These are phyloP conservation scores for Boletus pseudopeckii DNA, from an alignment of 768 basidiomycete species.

Conservation along the genomic window DNA sequence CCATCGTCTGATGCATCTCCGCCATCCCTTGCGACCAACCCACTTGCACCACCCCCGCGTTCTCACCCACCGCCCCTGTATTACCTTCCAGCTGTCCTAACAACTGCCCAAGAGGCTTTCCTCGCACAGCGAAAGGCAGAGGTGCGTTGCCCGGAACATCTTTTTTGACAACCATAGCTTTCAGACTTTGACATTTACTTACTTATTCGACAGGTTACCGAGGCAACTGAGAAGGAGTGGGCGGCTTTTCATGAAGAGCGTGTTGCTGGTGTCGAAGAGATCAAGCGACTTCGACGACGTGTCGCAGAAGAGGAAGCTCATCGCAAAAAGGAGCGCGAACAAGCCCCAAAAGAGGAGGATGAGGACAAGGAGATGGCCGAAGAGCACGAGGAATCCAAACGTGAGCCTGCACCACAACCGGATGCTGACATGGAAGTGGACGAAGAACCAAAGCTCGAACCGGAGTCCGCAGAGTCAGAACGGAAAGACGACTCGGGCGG, in stretches of 20 bases:
- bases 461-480: conserved; percentile 38
- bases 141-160: conserved; percentile 36
- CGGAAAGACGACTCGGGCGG: conserved; percentile 52
- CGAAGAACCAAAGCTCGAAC: conserved; percentile 33
- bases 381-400: conserved; percentile 18
- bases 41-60: conserved; percentile 49
- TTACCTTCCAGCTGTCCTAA: conserved; percentile 69
- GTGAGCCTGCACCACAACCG: conserved; percentile 17
- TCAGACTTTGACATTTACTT: neutral
- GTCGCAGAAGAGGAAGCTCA: conserved; percentile 65
- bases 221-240: conserved; percentile 71
- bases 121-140: conserved; percentile 58
- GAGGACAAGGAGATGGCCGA: conserved; percentile 37
- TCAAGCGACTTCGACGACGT: conserved; percentile 56
- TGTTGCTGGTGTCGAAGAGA: conserved; percentile 53
- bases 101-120: conserved; percentile 67
- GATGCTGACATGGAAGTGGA: conserved; percentile 36
- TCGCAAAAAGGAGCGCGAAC: conserved; percentile 40
- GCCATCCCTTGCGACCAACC: conserved; percentile 28
- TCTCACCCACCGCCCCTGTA: conserved; percentile 75
- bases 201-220: conserved; percentile 44
- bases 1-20: conserved; percentile 36
- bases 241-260: conserved; percentile 60
- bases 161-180: neutral
- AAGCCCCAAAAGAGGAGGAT: conserved; percentile 29